Conservation (phyloP, 2,329 filamentous ascomycete species). For the Trichoderma cornu-damae region DNA sequence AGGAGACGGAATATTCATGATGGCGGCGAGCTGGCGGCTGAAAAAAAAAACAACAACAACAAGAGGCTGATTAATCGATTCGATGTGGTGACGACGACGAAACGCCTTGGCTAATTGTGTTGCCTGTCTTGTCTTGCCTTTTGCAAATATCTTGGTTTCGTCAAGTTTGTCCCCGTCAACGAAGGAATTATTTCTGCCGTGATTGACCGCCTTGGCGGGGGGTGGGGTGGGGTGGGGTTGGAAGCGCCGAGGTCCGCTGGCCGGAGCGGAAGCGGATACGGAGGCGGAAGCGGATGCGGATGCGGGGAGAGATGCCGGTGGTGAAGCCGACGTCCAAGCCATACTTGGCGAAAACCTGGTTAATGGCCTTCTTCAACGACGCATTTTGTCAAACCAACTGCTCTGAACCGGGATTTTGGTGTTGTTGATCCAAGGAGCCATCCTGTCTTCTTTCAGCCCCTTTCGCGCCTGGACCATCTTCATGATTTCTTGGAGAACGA, state of each 20-base stretch:
- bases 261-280: slow-evolving; percentile 5
- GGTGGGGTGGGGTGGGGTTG: slow-evolving; percentile 21
- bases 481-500: slow-evolving; percentile 13
- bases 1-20: slow-evolving; percentile 39
- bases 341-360: slow-evolving; percentile 7
- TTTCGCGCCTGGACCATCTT: slow-evolving; percentile 2
- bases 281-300: too few species aligned
- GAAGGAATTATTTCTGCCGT: slow-evolving; percentile 38
- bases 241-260: neutral
- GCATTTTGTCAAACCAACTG: slow-evolving; percentile 3
- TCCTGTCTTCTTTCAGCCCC: neutral
- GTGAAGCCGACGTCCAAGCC: neutral
- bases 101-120: neutral
- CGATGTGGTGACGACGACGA: neutral
- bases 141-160: too few species aligned
- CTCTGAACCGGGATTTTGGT: slow-evolving; percentile 12
- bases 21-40: neutral
- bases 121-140: neutral
- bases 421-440: slow-evolving; percentile 9
- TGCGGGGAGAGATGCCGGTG: neutral
- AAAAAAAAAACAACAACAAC: too few species aligned
- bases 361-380: slow-evolving; percentile 4
- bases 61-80: neutral
- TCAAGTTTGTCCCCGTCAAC: neutral
- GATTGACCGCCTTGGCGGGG: slow-evolving; percentile 31